Percentiles rank a stretch among this genome's conserved stretches.
Evolutionary conservation across 306 rosid genomes (phyloP).

Genomic region (Ormosia semicastrata): DNA sequence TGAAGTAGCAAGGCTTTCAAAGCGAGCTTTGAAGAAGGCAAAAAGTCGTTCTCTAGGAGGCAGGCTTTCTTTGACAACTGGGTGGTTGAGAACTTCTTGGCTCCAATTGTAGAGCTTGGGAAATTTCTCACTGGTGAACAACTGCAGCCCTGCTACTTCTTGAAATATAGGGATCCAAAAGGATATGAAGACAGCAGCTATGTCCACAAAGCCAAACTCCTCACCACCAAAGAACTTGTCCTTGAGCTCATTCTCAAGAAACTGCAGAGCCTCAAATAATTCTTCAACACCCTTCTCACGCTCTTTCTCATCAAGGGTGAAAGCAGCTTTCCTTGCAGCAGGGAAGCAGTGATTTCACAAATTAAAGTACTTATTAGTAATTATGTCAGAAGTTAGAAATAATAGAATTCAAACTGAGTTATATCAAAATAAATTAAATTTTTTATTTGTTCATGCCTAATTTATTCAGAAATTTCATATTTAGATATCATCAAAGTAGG

Average conservation of each 20-base stretch:
- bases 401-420: neutral
- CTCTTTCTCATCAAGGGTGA: conserved; percentile 12
- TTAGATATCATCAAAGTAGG: no score
- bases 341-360: conserved; percentile 16
- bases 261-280: conserved; percentile 24
- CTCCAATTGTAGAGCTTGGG: conserved; percentile 50
- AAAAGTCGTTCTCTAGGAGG: conserved; percentile 42
- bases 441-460: no score
- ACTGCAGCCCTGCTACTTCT: conserved; percentile 34
- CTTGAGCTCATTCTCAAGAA: conserved; percentile 55
- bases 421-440: no score
- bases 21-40: conserved; percentile 15
- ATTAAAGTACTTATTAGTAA: neutral
- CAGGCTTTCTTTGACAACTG: conserved; percentile 27
- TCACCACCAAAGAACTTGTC: conserved; percentile 66
- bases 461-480: no score
- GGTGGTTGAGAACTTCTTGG: conserved; percentile 27
- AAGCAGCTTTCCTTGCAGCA: conserved; percentile 23
- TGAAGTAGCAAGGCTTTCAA: neutral
- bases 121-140: conserved; percentile 39
- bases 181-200: conserved; percentile 42
- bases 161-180: conserved; percentile 41
- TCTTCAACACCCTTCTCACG: conserved; percentile 40
- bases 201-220: conserved; percentile 47
- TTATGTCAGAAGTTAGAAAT: neutral